Evolutionary conservation across 2,329 filamentous ascomycete genomes (phyloP).

Genomic region (Aspergillus terreus): DNA sequence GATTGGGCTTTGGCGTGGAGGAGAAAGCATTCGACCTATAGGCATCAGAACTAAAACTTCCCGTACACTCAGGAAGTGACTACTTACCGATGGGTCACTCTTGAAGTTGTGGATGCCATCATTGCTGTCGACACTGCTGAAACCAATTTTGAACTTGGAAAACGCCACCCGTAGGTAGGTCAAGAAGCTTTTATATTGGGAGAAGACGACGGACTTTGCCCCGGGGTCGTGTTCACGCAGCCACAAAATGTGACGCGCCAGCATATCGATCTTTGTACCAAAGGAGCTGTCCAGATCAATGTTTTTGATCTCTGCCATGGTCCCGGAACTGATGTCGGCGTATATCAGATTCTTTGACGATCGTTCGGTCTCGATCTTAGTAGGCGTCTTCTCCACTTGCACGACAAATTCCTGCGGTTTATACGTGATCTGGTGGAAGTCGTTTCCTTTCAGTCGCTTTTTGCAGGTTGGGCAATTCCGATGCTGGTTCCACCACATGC

Average conservation of each 20-base stretch:
- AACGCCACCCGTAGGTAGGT: conserved; percentile 70
- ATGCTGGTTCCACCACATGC: conserved; percentile 70
- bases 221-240: conserved; percentile 78
- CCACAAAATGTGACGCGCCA: conserved; percentile 79
- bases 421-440: conserved; percentile 81
- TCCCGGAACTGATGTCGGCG: conserved; percentile 66
- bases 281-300: conserved; percentile 73
- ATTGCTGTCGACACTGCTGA: conserved; percentile 64
- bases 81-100: conserved; percentile 56
- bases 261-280: conserved; percentile 84
- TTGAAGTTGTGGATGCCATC: conserved; percentile 74
- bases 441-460: conserved; percentile 57
- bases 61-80: not conserved
- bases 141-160: conserved; percentile 66
- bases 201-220: conserved; percentile 90
- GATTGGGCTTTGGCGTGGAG: conserved; percentile 86
- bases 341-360: conserved; percentile 60
- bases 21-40: conserved; percentile 71
- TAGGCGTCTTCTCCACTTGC: conserved; percentile 49
- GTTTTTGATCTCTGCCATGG: conserved; percentile 75
- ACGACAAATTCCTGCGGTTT: conserved; percentile 71
- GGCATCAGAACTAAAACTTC: not conserved
- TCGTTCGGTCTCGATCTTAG: conserved; percentile 27
- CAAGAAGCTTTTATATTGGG: conserved; percentile 81
- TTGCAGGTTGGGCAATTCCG: conserved; percentile 85